A percentile compares a stretch with the other conserved stretches of the same genome.
phyloP scores from a whole-genome alignment of 495 filamentous ascomycete species.

The Annulohypoxylon maeteangense region DNA sequence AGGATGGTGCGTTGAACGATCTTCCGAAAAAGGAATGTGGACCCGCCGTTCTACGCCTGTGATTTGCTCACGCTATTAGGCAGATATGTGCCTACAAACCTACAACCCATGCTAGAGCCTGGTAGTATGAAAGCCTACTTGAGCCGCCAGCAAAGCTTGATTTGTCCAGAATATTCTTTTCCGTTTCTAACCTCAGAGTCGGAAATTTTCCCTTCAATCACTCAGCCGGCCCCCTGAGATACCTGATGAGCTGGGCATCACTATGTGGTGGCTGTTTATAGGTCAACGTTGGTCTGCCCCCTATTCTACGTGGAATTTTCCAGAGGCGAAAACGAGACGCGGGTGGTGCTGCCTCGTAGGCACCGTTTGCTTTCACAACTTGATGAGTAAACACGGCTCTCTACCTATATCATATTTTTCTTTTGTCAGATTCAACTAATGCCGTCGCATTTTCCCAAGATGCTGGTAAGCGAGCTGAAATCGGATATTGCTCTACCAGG shows the following conservation, averaged over 20 bases:
- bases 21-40: conserved; percentile 40
- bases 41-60: conserved; percentile 17
- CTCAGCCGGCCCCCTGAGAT: not conserved
- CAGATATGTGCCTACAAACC: conserved; percentile 1
- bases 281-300: not conserved
- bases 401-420: conserved; percentile 3
- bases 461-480: conserved; percentile 8
- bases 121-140: not conserved
- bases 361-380: not conserved
- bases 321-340: not conserved
- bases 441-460: conserved; percentile 7
- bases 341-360: not conserved
- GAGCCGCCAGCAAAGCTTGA: not conserved
- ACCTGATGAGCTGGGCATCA: conserved; percentile 1
- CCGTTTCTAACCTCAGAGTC: not conserved
- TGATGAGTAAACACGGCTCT: not conserved
- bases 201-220: not conserved
- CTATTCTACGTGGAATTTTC: conserved; percentile 9
- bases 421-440: not conserved
- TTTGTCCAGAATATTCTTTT: not conserved
- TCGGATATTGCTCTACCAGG: conserved; percentile 33
- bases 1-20: not conserved
- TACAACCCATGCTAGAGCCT: not conserved
- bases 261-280: conserved; percentile 7
- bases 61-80: conserved; percentile 18